These are phyloP conservation scores for Monoraphidium neglectum DNA, from an alignment of 139 green algal species.

Conservation along the genomic window DNA sequence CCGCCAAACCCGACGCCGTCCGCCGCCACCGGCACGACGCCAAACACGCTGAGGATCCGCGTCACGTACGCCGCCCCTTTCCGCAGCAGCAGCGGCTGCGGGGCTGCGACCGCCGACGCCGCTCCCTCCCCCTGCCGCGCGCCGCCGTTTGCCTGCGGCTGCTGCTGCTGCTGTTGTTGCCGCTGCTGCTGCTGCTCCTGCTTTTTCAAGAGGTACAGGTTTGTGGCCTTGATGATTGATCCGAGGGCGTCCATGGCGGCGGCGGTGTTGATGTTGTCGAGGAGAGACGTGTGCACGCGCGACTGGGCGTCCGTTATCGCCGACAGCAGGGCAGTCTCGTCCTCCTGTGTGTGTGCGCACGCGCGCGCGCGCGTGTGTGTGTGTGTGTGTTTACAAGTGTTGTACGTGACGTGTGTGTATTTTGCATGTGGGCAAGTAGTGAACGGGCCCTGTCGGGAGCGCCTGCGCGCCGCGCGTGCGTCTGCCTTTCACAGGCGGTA, in stretches of 20 bases:
- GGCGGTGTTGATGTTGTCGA: constrained; percentile 94
- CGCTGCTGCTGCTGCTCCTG: constrained; percentile 19
- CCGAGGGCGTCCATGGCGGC: constrained; percentile 76
- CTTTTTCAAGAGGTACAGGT: constrained; percentile 82
- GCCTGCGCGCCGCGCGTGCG: no score
- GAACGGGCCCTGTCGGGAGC: no score
- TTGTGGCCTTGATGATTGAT: constrained; percentile 80
- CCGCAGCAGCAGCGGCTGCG: constrained; percentile 80
- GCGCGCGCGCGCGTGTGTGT: no score
- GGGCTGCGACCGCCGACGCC: constrained; percentile 21
- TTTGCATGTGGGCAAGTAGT: no score
- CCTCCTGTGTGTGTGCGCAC: constrained; percentile 31
- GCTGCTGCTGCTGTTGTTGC: constrained; percentile 6
- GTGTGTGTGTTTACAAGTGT: no score
- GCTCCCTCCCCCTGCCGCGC: neutral
- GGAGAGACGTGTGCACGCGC: constrained; percentile 74
- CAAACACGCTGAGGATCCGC: constrained; percentile 83
- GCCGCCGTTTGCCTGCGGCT: constrained; percentile 1
- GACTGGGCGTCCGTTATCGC: constrained; percentile 40
- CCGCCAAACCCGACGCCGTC: constrained; percentile 39
- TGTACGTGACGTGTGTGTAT: no score
- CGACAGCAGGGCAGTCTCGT: constrained; percentile 65
- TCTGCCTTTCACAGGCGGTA: no score
- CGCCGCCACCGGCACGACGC: constrained; percentile 58
- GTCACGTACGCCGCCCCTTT: constrained; percentile 76